A percentile compares a stretch with the other conserved stretches of the same genome.
These are phyloP conservation scores for Arabis hirsuta DNA, from an alignment of 345 rosid species.

Conservation along the genomic window DNA sequence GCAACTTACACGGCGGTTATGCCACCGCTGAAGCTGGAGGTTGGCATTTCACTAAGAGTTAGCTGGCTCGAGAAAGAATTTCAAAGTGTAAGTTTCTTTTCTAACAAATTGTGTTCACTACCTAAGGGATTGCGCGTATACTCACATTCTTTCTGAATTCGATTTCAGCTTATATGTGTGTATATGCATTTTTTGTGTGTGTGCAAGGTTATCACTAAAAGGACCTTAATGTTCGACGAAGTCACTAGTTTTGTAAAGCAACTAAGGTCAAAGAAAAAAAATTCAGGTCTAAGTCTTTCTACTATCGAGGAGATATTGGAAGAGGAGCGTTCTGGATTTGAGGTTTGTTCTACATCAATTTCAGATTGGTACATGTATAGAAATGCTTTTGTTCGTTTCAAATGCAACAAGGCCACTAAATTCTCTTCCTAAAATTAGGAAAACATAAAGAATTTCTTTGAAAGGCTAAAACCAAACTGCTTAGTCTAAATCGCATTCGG, in stretches of 20 bases:
- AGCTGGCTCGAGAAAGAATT: constrained; percentile 56
- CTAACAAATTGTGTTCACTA: no score
- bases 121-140: no score
- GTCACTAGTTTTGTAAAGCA: constrained; percentile 52
- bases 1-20: constrained; percentile 57
- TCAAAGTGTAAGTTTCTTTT: constrained; percentile 48
- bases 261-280: constrained; percentile 46
- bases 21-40: constrained; percentile 65
- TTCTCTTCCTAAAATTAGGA: constrained; percentile 31
- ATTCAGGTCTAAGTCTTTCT: constrained; percentile 48
- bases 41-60: constrained; percentile 46
- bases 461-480: constrained; percentile 50
- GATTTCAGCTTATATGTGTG: no score
- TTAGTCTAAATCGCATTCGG: constrained; percentile 51
- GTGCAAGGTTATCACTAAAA: constrained; percentile 20
- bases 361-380: no score
- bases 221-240: constrained; percentile 55
- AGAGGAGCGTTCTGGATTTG: constrained; percentile 55
- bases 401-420: no score
- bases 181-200: neutral
- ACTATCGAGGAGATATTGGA: constrained; percentile 62
- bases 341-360: constrained; percentile 50
- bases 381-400: neutral
- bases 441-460: constrained; percentile 43
- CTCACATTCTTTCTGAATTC: no score